phyloP scores from a whole-genome alignment of 768 basidiomycete species.

The Mycena haematopus region DNA sequence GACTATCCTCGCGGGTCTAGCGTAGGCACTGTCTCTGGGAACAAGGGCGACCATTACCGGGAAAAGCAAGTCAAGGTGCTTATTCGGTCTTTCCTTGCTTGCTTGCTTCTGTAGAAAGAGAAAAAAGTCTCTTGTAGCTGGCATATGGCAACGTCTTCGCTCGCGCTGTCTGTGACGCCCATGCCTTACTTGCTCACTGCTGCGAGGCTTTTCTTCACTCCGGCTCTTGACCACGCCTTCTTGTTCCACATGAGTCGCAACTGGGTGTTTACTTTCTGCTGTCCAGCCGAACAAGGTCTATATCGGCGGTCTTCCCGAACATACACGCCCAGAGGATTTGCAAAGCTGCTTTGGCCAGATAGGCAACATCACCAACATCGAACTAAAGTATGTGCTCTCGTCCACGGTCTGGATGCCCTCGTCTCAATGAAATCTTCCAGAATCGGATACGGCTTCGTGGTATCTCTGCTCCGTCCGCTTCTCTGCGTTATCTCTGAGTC shows the following conservation, averaged over 20 bases:
- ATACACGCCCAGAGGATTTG: constrained; percentile 85
- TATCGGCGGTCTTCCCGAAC: constrained; percentile 87
- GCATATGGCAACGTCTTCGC: constrained; percentile 45
- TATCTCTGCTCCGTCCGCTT: constrained; percentile 40
- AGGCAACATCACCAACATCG: constrained; percentile 75
- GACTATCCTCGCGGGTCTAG: constrained; percentile 61
- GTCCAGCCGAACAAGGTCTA: constrained; percentile 93
- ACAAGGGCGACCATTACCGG: constrained; percentile 58
- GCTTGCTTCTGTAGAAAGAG: constrained; percentile 28
- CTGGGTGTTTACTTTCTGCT: constrained; percentile 74
- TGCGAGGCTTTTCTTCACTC: constrained; percentile 47
- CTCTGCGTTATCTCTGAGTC: constrained; percentile 3
- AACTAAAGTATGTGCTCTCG: constrained; percentile 72
- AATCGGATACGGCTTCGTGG: constrained; percentile 90
- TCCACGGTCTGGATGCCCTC: constrained; percentile 24
- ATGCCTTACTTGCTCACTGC: constrained; percentile 41
- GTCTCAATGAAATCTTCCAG: constrained; percentile 43
- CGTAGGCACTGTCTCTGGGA: constrained; percentile 49
- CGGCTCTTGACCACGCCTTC: constrained; percentile 54
- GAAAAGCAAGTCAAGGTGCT: constrained; percentile 90
- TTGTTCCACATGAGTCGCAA: constrained; percentile 57
- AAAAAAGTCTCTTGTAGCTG: constrained; percentile 41
- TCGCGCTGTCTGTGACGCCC: constrained; percentile 47
- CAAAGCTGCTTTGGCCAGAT: constrained; percentile 88
- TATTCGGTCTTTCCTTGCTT: constrained; percentile 51